Conservation (phyloP, 371 early-diverging fungal species). For the Paraphysoderma sedebokerense region DNA sequence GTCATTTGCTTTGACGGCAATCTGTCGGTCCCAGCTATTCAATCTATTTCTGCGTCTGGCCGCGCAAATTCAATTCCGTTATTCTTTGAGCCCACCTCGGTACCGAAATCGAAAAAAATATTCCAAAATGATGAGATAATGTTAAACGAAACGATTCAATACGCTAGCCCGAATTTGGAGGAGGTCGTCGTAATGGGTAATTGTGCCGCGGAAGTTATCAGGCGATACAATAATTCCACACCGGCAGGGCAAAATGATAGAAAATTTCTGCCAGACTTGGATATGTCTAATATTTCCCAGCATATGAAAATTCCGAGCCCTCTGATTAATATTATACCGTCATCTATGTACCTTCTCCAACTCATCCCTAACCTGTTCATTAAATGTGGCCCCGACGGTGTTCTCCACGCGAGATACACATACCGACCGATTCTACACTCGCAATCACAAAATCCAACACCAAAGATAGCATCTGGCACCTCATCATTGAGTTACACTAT, state of each 20-base stretch:
- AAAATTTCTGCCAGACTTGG: neutral
- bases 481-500: too few relatives aligned
- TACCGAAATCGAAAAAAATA: constrained; percentile 49
- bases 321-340: constrained; percentile 8
- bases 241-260: neutral
- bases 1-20: constrained; percentile 62
- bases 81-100: constrained; percentile 83
- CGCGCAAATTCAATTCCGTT: constrained; percentile 21
- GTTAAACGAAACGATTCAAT: constrained; percentile 13
- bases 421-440: neutral
- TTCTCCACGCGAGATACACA: constrained; percentile 11
- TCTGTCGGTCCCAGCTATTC: constrained; percentile 22
- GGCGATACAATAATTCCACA: too few relatives aligned
- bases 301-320: constrained; percentile 1
- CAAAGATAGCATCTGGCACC: neutral
- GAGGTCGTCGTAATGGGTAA: constrained; percentile 42
- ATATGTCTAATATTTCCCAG: neutral
- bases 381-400: constrained; percentile 35
- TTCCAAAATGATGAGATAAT: constrained; percentile 17
- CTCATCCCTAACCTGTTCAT: constrained; percentile 29
- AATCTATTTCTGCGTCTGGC: constrained; percentile 16
- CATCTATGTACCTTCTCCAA: constrained; percentile 13
- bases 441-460: too few relatives aligned
- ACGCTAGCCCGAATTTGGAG: constrained; percentile 42
- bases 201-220: too few relatives aligned